Evolutionary conservation across 2,329 filamentous ascomycete species (phyloP).

Genomic region (Mycosphaerelloides madeirae): DNA sequence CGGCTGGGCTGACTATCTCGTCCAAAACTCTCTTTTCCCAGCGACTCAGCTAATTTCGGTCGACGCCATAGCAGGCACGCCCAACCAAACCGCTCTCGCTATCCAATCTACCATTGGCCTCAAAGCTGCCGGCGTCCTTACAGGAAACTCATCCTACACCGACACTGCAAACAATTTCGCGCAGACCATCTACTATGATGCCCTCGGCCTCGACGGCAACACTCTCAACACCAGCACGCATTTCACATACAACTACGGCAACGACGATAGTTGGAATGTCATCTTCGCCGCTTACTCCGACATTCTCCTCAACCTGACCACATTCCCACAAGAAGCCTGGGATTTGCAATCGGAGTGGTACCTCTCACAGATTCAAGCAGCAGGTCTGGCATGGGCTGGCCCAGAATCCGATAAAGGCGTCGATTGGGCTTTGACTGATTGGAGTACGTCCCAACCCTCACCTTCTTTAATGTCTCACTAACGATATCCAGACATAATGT

Average conservation of each 20-base stretch:
- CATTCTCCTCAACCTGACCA: slow-evolving; percentile 39
- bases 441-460: slow-evolving; percentile 14
- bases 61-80: slow-evolving; percentile 51
- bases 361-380: slow-evolving; percentile 15
- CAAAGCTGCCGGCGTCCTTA: slow-evolving; percentile 37
- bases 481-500: slow-evolving; percentile 18
- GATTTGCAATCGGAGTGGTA: slow-evolving; percentile 23
- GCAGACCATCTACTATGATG: slow-evolving; percentile 19
- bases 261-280: slow-evolving; percentile 32
- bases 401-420: slow-evolving; percentile 19
- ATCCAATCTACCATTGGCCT: slow-evolving; percentile 33
- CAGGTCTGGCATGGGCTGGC: slow-evolving; percentile 22
- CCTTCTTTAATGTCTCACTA: not conserved
- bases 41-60: slow-evolving; percentile 54
- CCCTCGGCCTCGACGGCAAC: slow-evolving; percentile 19
- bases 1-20: slow-evolving; percentile 51
- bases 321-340: slow-evolving; percentile 33
- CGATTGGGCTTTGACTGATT: slow-evolving; percentile 23
- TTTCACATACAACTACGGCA: slow-evolving; percentile 46
- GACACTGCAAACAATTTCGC: slow-evolving; percentile 16
- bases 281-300: slow-evolving; percentile 52
- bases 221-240: slow-evolving; percentile 26
- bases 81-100: slow-evolving; percentile 39
- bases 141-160: slow-evolving; percentile 45
- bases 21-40: slow-evolving; percentile 50